Evolutionary conservation across 129 eudicot genomes (phyloP).

Genomic region (Artemisia argyi): DNA sequence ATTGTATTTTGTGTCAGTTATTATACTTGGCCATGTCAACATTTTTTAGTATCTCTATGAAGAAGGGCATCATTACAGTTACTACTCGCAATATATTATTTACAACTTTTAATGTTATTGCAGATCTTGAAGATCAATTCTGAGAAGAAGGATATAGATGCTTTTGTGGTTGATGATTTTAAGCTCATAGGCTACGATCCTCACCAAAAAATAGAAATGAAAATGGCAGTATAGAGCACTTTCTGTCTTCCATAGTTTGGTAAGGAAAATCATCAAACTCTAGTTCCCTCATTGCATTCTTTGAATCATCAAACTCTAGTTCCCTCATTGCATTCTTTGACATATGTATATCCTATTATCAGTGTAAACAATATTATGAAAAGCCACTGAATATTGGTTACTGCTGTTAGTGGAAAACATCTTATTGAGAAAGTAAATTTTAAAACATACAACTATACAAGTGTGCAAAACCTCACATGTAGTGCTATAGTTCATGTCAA

Average conservation of each 20-base stretch:
- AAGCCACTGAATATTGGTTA: background rate
- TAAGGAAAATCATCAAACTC: slow-evolving; percentile 12
- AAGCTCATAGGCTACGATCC: slow-evolving; percentile 42
- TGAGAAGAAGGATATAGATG: slow-evolving; percentile 69
- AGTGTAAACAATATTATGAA: background rate
- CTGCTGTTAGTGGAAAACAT: slow-evolving; percentile 1
- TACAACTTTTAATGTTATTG: background rate
- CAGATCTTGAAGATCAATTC: slow-evolving; percentile 77
- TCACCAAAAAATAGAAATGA: slow-evolving; percentile 82
- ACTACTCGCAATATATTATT: background rate
- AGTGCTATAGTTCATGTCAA: background rate
- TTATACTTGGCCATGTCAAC: too few relatives aligned
- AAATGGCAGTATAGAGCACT: slow-evolving; percentile 67
- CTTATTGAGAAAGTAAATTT: background rate
- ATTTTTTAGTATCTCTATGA: too few relatives aligned
- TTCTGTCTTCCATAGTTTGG: slow-evolving; percentile 6
- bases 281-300: background rate
- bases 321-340: background rate
- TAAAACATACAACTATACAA: background rate
- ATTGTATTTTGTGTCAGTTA: too few relatives aligned
- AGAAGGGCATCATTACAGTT: background rate
- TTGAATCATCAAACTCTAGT: background rate
- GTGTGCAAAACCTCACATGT: slow-evolving; percentile 4
- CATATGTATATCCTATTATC: background rate
- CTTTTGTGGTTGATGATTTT: slow-evolving; percentile 60